Evolutionary conservation across 2,329 filamentous ascomycete genomes (phyloP).

Genomic region (Diplodia intermedia): DNA sequence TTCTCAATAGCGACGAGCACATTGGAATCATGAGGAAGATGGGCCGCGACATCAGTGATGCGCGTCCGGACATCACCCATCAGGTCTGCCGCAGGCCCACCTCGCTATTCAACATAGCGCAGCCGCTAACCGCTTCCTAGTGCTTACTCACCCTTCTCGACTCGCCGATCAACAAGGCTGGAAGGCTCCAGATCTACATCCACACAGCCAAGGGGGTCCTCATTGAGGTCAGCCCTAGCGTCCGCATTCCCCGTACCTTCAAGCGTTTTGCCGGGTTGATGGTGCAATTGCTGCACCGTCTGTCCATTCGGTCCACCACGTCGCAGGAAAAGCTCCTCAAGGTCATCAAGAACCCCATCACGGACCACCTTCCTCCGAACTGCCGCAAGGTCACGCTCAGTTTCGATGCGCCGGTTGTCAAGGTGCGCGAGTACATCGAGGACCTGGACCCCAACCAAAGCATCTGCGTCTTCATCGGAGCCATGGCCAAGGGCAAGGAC

Average conservation of each 20-base stretch:
- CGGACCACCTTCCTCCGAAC: constrained; percentile 93
- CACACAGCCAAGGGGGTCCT: constrained; percentile 96
- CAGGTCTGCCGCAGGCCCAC: constrained; percentile 69
- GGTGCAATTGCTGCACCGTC: constrained; percentile 94
- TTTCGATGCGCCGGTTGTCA: constrained; percentile 87
- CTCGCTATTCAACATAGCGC: constrained; percentile 35
- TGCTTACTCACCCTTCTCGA: constrained; percentile 96
- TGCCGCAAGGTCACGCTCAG: constrained; percentile 97
- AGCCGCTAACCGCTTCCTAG: constrained; percentile 57
- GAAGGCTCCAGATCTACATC: constrained; percentile 97
- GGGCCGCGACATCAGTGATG: constrained; percentile 98
- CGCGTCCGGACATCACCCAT: constrained; percentile 95
- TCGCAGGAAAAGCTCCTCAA: constrained; percentile 97
- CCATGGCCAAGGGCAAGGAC: constrained; percentile 96
- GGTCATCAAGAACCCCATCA: constrained; percentile 98
- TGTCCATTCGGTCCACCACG: constrained; percentile 94
- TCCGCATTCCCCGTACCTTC: constrained; percentile 96
- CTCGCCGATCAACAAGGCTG: constrained; percentile 98
- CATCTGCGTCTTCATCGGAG: constrained; percentile 96
- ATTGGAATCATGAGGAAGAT: constrained; percentile 99
- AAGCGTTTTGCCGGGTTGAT: constrained; percentile 98
- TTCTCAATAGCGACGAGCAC: constrained; percentile 98
- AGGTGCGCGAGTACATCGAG: constrained; percentile 87
- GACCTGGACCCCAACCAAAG: constrained; percentile 82
- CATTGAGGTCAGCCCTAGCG: constrained; percentile 97